Evolutionary conservation across 805 yeast genomes (phyloP).

Genomic region (Kuraishia piskuri): DNA sequence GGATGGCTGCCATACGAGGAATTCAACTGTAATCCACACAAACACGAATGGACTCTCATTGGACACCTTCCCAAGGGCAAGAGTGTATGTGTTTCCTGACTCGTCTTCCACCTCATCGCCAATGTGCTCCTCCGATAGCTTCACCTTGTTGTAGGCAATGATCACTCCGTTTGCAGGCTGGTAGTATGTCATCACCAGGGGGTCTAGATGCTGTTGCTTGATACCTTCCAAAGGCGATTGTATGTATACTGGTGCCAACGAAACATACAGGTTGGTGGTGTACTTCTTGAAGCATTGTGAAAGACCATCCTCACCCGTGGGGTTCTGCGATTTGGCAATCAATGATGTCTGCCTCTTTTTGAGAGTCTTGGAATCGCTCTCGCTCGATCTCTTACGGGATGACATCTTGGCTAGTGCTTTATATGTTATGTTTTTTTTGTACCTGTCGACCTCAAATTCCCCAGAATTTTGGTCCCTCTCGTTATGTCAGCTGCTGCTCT

Average conservation of each 20-base stretch:
- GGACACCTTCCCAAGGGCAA: conserved; percentile 53
- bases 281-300: conserved; percentile 63
- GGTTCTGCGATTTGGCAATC: conserved; percentile 6
- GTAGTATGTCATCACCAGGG: conserved; percentile 77
- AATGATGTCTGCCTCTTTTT: conserved; percentile 6
- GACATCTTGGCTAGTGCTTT: neutral
- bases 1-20: conserved; percentile 84
- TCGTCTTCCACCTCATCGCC: conserved; percentile 26
- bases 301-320: conserved; percentile 1
- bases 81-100: conserved; percentile 23
- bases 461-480: neutral
- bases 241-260: conserved; percentile 78
- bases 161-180: conserved; percentile 73
- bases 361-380: neutral
- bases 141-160: conserved; percentile 64
- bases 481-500: neutral
- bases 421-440: no score
- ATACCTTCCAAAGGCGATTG: conserved; percentile 70
- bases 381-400: neutral
- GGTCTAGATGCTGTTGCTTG: conserved; percentile 82
- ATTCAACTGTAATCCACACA: conserved; percentile 76
- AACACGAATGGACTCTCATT: conserved; percentile 84
- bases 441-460: no score
- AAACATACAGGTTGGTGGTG: conserved; percentile 60
- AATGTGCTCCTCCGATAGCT: conserved; percentile 33